Conservation (phyloP, 345 rosid species). For the Arabidopsis arenosa region DNA sequence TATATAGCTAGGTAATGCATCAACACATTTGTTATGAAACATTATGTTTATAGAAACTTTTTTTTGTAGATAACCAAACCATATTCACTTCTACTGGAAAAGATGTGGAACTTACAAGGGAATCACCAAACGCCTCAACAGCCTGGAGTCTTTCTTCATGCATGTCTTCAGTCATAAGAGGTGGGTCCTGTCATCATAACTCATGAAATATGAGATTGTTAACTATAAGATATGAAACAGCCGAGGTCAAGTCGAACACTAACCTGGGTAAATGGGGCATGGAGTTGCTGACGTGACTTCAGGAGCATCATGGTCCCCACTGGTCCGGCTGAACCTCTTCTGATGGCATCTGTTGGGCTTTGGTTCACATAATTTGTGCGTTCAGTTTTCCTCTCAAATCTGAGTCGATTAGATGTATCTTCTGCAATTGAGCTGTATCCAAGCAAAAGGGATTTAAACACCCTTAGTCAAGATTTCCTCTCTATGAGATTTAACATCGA, state of each 20-base stretch:
- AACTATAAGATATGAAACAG: constrained; percentile 15
- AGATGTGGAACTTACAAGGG: constrained; percentile 68
- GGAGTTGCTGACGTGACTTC: constrained; percentile 78
- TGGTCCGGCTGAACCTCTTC: constrained; percentile 91
- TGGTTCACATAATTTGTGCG: constrained; percentile 44
- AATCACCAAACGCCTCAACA: constrained; percentile 82
- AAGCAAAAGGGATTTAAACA: constrained; percentile 32
- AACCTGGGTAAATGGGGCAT: constrained; percentile 97
- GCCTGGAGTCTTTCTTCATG: constrained; percentile 97
- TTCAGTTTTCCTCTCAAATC: constrained; percentile 47
- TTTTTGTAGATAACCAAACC: constrained; percentile 28
- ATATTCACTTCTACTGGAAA: constrained; percentile 22
- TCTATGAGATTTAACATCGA: constrained; percentile 26
- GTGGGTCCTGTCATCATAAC: constrained; percentile 67
- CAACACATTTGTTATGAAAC: constrained; percentile 23
- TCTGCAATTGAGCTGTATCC: constrained; percentile 40
- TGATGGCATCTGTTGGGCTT: constrained; percentile 51
- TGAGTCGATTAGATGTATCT: constrained; percentile 34
- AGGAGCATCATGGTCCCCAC: constrained; percentile 88
- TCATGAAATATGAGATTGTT: constrained; percentile 7
- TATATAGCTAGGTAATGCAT: constrained; percentile 8
- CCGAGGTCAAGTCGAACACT: constrained; percentile 32
- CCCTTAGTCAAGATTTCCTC: constrained; percentile 20
- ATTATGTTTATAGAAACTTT: constrained; percentile 10
- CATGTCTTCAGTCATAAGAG: constrained; percentile 99